These are phyloP conservation scores for Vinca minor DNA, from an alignment of 257 asterid genomes.

Conservation along the genomic window DNA sequence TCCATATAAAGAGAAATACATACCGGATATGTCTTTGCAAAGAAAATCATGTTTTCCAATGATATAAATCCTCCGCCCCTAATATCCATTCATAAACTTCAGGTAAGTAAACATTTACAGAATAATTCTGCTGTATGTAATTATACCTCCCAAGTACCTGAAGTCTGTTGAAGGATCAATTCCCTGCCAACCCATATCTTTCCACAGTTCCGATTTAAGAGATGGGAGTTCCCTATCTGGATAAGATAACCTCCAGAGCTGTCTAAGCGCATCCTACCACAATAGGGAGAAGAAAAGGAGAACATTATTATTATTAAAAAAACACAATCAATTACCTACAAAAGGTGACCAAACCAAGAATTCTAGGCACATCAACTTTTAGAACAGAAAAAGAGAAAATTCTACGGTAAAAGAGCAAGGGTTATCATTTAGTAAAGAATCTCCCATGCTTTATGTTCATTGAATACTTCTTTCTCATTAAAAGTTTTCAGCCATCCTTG, in stretches of 20 bases:
- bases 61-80: constrained; percentile 99
- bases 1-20: constrained; percentile 25
- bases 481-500: not conserved
- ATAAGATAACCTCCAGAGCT: constrained; percentile 83
- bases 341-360: not conserved
- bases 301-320: not conserved
- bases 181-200: constrained; percentile 99
- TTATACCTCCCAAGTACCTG: constrained; percentile 45
- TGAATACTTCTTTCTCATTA: not conserved
- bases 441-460: not conserved
- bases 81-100: constrained; percentile 11
- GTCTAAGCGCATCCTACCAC: constrained; percentile 82
- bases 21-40: constrained; percentile 87
- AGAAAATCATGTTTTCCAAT: constrained; percentile 81
- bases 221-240: constrained; percentile 73
- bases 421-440: not conserved
- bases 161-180: constrained; percentile 95
- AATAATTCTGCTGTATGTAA: constrained; percentile 1
- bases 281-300: not conserved
- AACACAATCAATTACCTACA: not conserved
- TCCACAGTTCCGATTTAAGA: constrained; percentile 90
- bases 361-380: not conserved
- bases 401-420: not conserved
- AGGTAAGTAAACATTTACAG: constrained; percentile 9
- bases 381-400: not conserved